Evolutionary conservation across 148 eudicot species (phyloP).

Genomic region (Cornus kousa): DNA sequence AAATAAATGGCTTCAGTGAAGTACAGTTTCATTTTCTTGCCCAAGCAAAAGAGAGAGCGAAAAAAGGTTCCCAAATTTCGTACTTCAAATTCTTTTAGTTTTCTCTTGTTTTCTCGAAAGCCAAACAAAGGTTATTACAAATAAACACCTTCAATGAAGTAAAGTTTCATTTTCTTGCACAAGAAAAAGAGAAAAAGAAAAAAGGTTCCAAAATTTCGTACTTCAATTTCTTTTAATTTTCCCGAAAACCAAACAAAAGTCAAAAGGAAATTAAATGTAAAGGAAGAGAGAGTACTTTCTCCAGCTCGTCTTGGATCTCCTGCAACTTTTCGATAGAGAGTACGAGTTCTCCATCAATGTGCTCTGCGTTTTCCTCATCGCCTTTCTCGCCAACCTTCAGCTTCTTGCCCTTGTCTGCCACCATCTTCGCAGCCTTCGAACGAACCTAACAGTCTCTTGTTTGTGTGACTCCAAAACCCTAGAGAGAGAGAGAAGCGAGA

Average conservation of each 20-base stretch:
- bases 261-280: background rate
- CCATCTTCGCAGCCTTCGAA: conserved; percentile 34
- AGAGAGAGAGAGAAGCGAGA: background rate
- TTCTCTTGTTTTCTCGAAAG: background rate
- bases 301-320: conserved; percentile 92
- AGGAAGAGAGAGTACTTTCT: conserved; percentile 49
- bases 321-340: conserved; percentile 80
- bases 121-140: background rate
- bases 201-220: no score
- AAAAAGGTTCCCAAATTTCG: no score
- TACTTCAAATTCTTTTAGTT: no score
- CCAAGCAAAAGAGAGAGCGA: no score
- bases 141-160: background rate
- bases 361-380: conserved; percentile 50
- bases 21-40: no score
- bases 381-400: conserved; percentile 49
- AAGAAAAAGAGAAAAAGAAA: no score
- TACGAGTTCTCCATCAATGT: conserved; percentile 61
- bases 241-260: background rate
- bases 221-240: no score
- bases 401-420: conserved; percentile 79
- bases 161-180: no score
- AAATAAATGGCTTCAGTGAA: no score
- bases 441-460: conserved; percentile 15
- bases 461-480: background rate